Percentiles rank a stretch among this genome's conserved stretches.
Evolutionary conservation across 225 moss, liverwort and hornwort species (phyloP).

Genomic region (Sphagnum tenellum): DNA sequence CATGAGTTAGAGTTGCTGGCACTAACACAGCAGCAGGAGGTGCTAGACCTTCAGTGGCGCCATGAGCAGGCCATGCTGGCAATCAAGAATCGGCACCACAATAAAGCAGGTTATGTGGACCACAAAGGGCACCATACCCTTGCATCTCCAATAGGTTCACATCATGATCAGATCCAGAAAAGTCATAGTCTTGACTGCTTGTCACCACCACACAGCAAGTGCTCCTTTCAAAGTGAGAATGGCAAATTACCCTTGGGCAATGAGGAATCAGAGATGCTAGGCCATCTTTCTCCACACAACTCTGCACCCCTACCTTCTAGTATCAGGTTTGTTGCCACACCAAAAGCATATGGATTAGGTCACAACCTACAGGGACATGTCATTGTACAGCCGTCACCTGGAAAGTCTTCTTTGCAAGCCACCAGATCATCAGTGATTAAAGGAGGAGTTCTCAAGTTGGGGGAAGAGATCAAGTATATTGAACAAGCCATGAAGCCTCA

Average conservation of each 20-base stretch:
- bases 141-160: neutral
- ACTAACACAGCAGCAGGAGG: conserved; percentile 14
- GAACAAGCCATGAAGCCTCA: conserved; percentile 1
- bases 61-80: conserved; percentile 21
- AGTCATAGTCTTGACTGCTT: neutral
- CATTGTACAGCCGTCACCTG: conserved; percentile 8
- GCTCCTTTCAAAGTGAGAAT: neutral
- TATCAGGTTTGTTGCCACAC: conserved; percentile 6
- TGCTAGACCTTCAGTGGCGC: conserved; percentile 18
- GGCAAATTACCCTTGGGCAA: conserved; percentile 2
- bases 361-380: conserved; percentile 27
- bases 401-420: neutral
- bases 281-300: conserved; percentile 1
- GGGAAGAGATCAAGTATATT: neutral
- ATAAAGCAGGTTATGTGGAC: neutral
- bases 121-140: neutral
- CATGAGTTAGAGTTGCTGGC: conserved; percentile 15
- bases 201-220: neutral
- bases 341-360: conserved; percentile 21
- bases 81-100: conserved; percentile 10
- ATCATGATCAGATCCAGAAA: conserved; percentile 1
- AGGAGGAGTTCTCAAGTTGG: neutral
- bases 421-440: neutral
- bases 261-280: conserved; percentile 4
- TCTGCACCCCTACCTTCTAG: conserved; percentile 1